Evolutionary conservation across 164 flowering plant species (phyloP).

Genomic region (Piper betle): DNA sequence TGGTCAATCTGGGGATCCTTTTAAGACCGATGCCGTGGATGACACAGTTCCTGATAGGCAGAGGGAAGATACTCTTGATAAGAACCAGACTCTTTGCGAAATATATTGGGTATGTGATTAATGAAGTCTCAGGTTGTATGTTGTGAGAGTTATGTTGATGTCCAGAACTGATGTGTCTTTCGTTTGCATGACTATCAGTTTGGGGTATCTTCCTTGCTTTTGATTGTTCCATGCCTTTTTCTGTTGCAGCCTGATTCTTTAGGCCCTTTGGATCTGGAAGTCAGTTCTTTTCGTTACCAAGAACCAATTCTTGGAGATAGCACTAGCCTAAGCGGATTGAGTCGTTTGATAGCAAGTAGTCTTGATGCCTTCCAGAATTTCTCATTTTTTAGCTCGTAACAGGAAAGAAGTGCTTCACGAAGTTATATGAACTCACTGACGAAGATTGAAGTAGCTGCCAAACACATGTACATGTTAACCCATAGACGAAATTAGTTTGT

Average conservation of each 20-base stretch:
- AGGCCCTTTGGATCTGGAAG: constrained; percentile 83
- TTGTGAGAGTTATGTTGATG: not conserved
- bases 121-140: not conserved
- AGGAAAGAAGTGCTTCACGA: constrained; percentile 46
- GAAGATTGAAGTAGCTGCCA: not conserved
- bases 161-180: not conserved
- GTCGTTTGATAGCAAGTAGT: constrained; percentile 78
- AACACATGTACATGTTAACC: not conserved
- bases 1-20: constrained; percentile 8
- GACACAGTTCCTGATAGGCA: constrained; percentile 19
- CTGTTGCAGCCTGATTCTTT: constrained; percentile 79
- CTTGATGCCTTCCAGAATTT: constrained; percentile 85
- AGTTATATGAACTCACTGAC: constrained; percentile 7
- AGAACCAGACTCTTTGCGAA: constrained; percentile 47
- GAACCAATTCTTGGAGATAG: constrained; percentile 51
- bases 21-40: constrained; percentile 16
- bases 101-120: constrained; percentile 64
- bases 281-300: constrained; percentile 52
- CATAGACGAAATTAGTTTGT: not conserved
- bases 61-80: constrained; percentile 20
- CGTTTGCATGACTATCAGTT: not conserved
- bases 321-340: constrained; percentile 67
- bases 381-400: constrained; percentile 53
- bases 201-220: not conserved
- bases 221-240: not conserved